Evolutionary conservation across 768 basidiomycete species (phyloP), one percentile per base, ranked within the genome.

Genomic region (Amanita rimosa): DNA sequence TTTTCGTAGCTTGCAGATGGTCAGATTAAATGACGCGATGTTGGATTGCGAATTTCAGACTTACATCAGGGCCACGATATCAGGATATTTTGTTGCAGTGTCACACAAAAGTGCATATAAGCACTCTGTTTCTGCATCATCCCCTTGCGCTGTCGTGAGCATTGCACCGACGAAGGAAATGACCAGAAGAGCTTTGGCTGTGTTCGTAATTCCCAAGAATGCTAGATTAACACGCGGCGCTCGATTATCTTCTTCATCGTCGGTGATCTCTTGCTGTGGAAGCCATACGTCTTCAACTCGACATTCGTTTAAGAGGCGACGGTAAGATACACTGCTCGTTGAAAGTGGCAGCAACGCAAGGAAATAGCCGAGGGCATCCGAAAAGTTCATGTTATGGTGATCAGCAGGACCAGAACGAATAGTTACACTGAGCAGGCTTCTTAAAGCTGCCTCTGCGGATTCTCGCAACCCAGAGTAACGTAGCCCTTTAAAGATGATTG

Each of bases 401-500:
- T 67, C 73, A 52, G 75, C 68, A 22, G 64, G 56, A 38, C 68
- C 59, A 16, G 72, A 66, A 17, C 70, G 66, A 44, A 78, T 70
- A 29, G 84, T 83, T 34, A 85, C 74, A 26, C 68, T 63, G 10
- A 91, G 67, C 14, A 90, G 66, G 24, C 72, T 80, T 54, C 82
- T 71, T 11, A 92, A 67, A 13, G 77, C 74, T 3, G 67, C 68
- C 53, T 78, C 76, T 1, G 85, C 81, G 10, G 78, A 71, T 6
- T 78, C 76, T 45, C 68, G 76, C 54, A 89, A 72, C 3, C 72
- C 69, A 2, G 78, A 71, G 55, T 83, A 80, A 21, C 91, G 79
- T 48, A 92, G 66, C 35, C 90, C 91, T 60, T 93, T 92, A 74
- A 92, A 88, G 41, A 95, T 78, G 54, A 90, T 75, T 0, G 87